Evolutionary conservation across 1,284 basidiomycete species (phyloP), one percentile per base, ranked within the genome.

Genomic region (Exobasidium cylindrosporum): DNA sequence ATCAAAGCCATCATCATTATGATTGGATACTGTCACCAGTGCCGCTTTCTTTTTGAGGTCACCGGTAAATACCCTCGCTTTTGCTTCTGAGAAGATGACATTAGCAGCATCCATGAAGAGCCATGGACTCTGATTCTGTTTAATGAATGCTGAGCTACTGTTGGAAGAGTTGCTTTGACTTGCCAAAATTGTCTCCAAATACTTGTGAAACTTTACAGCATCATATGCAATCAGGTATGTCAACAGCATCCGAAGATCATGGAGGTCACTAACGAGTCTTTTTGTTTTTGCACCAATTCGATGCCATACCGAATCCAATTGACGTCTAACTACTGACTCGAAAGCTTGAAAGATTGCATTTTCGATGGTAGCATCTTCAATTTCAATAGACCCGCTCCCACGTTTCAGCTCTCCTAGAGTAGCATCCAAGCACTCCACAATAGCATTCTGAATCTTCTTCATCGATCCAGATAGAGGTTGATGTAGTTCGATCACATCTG

Each of bases 291-390:
- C 87, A 1, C 92, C 91, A 28, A 97, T 91, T 80, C 92, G 91
- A 80, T 98, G 93, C 96, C 96, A 98, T 3, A 97, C 89, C 0
- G 93, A 86, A 78, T 96, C 91, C 3, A 98, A 86, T 72, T 93
- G 91, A 47, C 88, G 86, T 7, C 94, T 86, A 1, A 97, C 92
- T 57, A 96, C 85, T 24, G 87, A 84, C 74, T 98, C 95, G 76
- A 98, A 99, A 1, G 90, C 92, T 30, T 88, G 86, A 81, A 97
- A 97, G 72, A 98, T 93, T 0, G 92, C 91, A 71, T 91, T 95
- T 74, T 97, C 91, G 52, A 97, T 86, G 4, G 87, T 94, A 63
- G 97, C 84, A 69, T 97, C 93, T 68, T 98, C 96, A 7, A 97
- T 84, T 63, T 98, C 95, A 14, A 97, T 93, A 58, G 87, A 85